Conservation (phyloP, 192 early-diverging fungal genomes). For the Funneliformis mosseae region DNA sequence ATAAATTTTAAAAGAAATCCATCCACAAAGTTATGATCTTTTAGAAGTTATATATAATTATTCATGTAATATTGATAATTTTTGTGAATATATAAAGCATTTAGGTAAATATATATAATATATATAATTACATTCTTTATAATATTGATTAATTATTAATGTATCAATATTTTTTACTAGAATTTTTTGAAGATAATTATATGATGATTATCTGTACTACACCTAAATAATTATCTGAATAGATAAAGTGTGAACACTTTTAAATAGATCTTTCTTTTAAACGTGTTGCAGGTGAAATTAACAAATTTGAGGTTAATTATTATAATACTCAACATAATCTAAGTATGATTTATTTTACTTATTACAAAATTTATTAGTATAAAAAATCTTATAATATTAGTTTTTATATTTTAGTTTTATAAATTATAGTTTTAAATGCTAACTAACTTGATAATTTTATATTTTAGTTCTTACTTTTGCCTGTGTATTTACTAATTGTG, state of each 20-base stretch:
- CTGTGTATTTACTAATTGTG: not conserved
- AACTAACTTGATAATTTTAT: no score
- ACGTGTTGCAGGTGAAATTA: not conserved
- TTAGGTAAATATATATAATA: slow-evolving; percentile 2
- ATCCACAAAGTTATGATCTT: not conserved
- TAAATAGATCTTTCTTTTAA: slow-evolving; percentile 4
- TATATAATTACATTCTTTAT: not conserved
- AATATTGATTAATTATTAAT: not conserved
- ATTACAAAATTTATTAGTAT: not conserved
- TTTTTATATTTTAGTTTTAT: no score
- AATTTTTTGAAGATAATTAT: slow-evolving; percentile 13
- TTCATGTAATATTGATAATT: not conserved
- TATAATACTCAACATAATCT: not conserved
- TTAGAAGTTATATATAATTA: not conserved
- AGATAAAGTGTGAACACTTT: not conserved
- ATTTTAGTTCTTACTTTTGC: slow-evolving; percentile 13
- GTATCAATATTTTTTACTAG: not conserved
- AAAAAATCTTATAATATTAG: not conserved
- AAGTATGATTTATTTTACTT: slow-evolving; percentile 10
- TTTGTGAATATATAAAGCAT: not conserved
- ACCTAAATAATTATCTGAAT: not conserved
- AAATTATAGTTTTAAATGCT: no score
- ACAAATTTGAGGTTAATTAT: slow-evolving; percentile 18
- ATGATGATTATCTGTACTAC: slow-evolving; percentile 5
- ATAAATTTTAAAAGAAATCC: slow-evolving; percentile 5